Evolutionary conservation across 495 filamentous ascomycete genomes (phyloP), one percentile per base, ranked within the genome.

Genomic region (Podospora conica): DNA sequence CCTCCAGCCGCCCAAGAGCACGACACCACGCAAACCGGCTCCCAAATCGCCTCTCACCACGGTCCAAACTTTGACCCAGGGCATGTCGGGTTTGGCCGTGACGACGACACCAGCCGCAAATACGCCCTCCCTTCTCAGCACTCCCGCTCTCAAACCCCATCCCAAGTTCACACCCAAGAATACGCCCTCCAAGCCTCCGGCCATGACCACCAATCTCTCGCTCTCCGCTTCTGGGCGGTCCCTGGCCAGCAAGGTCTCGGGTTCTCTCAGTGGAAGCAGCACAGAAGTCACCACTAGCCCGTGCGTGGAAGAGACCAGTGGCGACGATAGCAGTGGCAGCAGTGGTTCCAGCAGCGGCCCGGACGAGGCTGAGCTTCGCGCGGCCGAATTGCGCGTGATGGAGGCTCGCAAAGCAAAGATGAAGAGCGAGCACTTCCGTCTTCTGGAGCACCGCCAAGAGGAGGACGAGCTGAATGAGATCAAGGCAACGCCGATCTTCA

Each of bases 401-500:
- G 40, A 48, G 40, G 40, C 40, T n/a, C 40, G 40, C 18, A 48
- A 48, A 48, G 40, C 40, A 2, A n/a, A 48, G 15, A 48, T 48
- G 40, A 48, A 48, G 40, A n/a, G 6, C 1, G 40, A 48, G 2
- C 72, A 75, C 24, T 40, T 74, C 5, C 28, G 62, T 7, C 65
- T 74, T 4, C 72, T 75, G 1, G 28, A 68, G 28, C 70, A 53
- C 1, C 60, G 59, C 5, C 57, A 66, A 3, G 72, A 68, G 8
- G 18, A 59, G 11, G 72, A 76, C n/a, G 70, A 76, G 9, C 60
- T 77, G 2, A 71, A 70, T 33, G 77, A 81, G 60, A 70, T 79
- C 31, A 74, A 33, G 9, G 68, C 73, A 0, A 69, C 79, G 0
- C 80, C 80, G 0, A 48, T 82, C 3, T 80, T 81, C 68, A 81